Evolutionary conservation across 106 monocot genomes (phyloP), one percentile per base, ranked within the genome.

Genomic region (Platanthera guangdongensis): DNA sequence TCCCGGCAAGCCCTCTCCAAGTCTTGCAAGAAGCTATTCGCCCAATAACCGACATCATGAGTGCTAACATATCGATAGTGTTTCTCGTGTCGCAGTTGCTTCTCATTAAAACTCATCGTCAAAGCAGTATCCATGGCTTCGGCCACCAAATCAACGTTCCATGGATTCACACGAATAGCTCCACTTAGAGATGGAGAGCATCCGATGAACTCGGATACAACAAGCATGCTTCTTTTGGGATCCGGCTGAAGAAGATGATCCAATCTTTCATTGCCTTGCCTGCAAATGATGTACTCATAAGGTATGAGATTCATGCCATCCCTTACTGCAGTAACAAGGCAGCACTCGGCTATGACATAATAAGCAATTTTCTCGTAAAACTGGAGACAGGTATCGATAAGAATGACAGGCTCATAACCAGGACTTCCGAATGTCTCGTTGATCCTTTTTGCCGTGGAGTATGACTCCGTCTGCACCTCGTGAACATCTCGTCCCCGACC

Each of bases 231-330:
- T 52, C 78, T 81, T 74, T 83, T 87, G 10, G 77, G 83, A 32
- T 76, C 78, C 13, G 78, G 18, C 25, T 74, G 77, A 45, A 83
- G 47, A 6, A 52, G 72, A 30, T 74, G 14, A 55, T 86, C 69
- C 75, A 86, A 62, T 45, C 68, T 83, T 10, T 80, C 74, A 75
- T 83, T 87, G 3, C 81, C 87, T 68, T 87, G 87, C 7, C 83
- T 68, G 67, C 83, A 81, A 73, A 87, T 76, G 8, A 87, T 87
- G 62, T 87, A 87, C 75, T 87, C 83, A 59, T 87, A 87, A 14
- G 87, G 87, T 10, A 87, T 83, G 2, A 87, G 83, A 76, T 87
- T 87, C 87, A 87, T 87, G 49, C 87, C 87, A 57, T 87, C 87
- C 48, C 87, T 81, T n/a, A 87, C 87, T 65, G 87, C 83, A 72